phyloP scores from a whole-genome alignment of 2,329 filamentous ascomycete species.

The Lithohypha guttulata region DNA sequence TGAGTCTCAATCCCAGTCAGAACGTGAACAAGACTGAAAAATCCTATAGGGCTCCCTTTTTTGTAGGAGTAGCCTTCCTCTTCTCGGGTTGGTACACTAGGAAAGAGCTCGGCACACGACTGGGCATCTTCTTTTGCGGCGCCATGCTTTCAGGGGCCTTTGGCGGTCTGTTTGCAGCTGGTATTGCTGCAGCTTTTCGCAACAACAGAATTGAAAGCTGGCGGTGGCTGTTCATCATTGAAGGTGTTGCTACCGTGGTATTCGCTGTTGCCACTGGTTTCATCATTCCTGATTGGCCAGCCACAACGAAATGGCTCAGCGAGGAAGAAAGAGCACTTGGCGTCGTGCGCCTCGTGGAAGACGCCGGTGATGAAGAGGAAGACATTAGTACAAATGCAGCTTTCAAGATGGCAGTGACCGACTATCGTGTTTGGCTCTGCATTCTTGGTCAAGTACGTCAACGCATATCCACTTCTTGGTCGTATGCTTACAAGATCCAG shows the following conservation, averaged over 20 bases:
- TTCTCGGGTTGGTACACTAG: slow-evolving; percentile 44
- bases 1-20: slow-evolving; percentile 45
- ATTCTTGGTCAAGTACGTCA: background rate
- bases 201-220: slow-evolving; percentile 42
- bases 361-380: slow-evolving; percentile 56
- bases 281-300: slow-evolving; percentile 57
- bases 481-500: background rate
- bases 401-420: background rate
- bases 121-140: slow-evolving; percentile 46
- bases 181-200: slow-evolving; percentile 30
- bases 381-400: background rate
- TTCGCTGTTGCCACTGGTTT: slow-evolving; percentile 33
- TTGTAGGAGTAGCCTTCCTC: slow-evolving; percentile 45
- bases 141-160: slow-evolving; percentile 56
- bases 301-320: slow-evolving; percentile 48
- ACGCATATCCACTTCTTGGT: background rate
- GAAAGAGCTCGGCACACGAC: slow-evolving; percentile 42
- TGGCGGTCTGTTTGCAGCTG: slow-evolving; percentile 47
- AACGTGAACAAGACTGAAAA: background rate
- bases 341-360: slow-evolving; percentile 51
- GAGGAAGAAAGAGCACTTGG: slow-evolving; percentile 49
- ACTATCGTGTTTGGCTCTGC: background rate
- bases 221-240: slow-evolving; percentile 51
- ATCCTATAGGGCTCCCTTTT: too few species aligned
- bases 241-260: slow-evolving; percentile 39